Conservation (phyloP, 2,329 filamentous ascomycete species). For the Furcasterigmium sp. region DNA sequence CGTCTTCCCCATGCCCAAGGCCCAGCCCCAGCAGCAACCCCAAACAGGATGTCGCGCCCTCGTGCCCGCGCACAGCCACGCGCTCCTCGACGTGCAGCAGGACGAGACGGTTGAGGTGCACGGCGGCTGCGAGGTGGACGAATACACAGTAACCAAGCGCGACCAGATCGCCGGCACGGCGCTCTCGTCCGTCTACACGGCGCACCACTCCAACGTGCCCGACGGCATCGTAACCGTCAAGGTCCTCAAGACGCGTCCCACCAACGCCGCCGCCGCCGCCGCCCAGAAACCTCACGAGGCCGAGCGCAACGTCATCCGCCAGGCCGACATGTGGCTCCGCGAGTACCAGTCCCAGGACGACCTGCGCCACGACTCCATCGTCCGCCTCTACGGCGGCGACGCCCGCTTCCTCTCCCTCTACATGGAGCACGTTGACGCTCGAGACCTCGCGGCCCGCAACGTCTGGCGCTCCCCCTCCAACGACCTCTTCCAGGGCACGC, state of each 20-base stretch:
- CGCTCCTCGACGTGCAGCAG: conserved; percentile 44
- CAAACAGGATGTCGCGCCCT: conserved; percentile 29
- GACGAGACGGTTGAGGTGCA: conserved; percentile 45
- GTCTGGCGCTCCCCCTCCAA: conserved; percentile 42
- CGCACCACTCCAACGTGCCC: conserved; percentile 44
- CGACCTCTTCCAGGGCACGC: conserved; percentile 45
- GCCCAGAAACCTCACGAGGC: conserved; percentile 41
- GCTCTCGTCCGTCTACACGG: conserved; percentile 52
- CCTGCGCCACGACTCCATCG: conserved; percentile 52
- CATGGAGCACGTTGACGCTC: conserved; percentile 56
- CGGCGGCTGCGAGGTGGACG: conserved; percentile 44
- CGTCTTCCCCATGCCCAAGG: conserved; percentile 45
- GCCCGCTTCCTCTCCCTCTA: conserved; percentile 55
- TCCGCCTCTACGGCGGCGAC: conserved; percentile 53
- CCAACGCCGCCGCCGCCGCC: conserved; percentile 18
- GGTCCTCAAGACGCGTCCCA: conserved; percentile 49
- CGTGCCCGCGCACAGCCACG: conserved; percentile 37
- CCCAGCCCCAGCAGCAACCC: conserved; percentile 11
- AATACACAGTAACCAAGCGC: conserved; percentile 50
- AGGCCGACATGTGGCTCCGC: conserved; percentile 55
- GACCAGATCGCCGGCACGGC: conserved; percentile 51
- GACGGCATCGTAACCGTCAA: conserved; percentile 55
- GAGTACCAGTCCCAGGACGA: conserved; percentile 52
- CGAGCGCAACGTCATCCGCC: conserved; percentile 51
- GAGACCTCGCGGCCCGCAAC: conserved; percentile 43